Percentiles rank a stretch among this genome's conserved stretches.
These are phyloP conservation scores for Salix brachista DNA, from an alignment of 345 rosid genomes.

Conservation along the genomic window DNA sequence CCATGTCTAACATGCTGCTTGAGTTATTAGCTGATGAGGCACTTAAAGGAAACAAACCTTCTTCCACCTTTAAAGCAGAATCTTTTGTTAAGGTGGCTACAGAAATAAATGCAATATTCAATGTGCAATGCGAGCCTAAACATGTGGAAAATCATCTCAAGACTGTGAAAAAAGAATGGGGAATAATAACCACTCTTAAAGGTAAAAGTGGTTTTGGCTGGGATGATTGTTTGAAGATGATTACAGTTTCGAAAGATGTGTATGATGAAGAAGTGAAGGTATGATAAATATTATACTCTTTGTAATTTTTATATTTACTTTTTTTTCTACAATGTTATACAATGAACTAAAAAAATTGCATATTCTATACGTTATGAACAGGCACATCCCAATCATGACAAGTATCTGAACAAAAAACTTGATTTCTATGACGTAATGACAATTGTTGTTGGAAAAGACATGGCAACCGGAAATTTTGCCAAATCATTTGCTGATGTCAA, in stretches of 20 bases:
- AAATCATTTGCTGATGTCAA: too few species aligned
- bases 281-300: background rate
- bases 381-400: background rate
- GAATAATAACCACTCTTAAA: background rate
- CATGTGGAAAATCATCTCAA: background rate
- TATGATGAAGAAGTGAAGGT: background rate
- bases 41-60: too few species aligned
- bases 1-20: too few species aligned
- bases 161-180: background rate
- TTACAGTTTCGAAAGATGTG: background rate
- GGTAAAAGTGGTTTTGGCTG: background rate
- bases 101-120: too few species aligned
- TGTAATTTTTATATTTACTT: too few species aligned
- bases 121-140: background rate
- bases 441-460: too few species aligned
- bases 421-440: background rate
- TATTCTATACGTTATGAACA: background rate
- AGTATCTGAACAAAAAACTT: background rate
- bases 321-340: too few species aligned
- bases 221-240: background rate
- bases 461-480: too few species aligned
- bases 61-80: too few species aligned
- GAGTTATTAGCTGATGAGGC: too few species aligned
- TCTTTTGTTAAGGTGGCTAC: too few species aligned
- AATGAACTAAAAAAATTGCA: too few species aligned